Evolutionary conservation across 2,329 filamentous ascomycete genomes (phyloP), one percentile per base, ranked within the genome.

Genomic region (Stylonectria norvegica): DNA sequence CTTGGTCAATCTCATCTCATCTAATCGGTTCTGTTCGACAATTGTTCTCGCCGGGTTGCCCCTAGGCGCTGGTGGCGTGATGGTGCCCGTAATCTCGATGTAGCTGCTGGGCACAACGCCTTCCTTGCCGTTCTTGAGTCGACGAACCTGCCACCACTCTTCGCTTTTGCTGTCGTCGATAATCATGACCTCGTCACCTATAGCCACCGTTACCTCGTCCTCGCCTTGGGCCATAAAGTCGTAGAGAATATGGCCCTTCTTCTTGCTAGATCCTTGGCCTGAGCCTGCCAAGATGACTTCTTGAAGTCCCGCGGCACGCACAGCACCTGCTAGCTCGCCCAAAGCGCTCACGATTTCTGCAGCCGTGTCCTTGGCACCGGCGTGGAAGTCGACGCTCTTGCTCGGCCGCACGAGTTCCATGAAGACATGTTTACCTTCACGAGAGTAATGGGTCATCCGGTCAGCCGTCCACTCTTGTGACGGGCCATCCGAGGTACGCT

Each of bases 391-490:
- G 42, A 96, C 75, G 62, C 89, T 96, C 70, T 91, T 96, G 67
- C 88, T 95, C 5, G 93, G 93, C 38, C 85, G 76, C 36, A 96
- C 84, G 33, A 98, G 73, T 63, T 98, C 93, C 62, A 98, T 75
- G 59, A 98, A 98, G 11, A 98, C 87, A 65, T 97, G 93, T 61
- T 98, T 98, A 23, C 91, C 93, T 69, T 98, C 93, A 42, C 95
- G 89, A 16, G 90, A 96, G 64, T 97, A 97, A 65, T 96, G 89
- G n/a, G 86, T 89, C 75, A 98, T 85, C 62, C 86, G 93, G 30
- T 97, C 90, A 1, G 89, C 91, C 2, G 84, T 85, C 93, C 93
- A 98, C 65, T 95, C 90, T 59, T 94, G 84, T 44, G 87, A 83
- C 4, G 86, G 85, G 2, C 89, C 90, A 61, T 96, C 89, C 47